Evolutionary conservation across 208 protist species (phyloP), one percentile per base, ranked within the genome.

Genomic region (Phytomonas sp.): DNA sequence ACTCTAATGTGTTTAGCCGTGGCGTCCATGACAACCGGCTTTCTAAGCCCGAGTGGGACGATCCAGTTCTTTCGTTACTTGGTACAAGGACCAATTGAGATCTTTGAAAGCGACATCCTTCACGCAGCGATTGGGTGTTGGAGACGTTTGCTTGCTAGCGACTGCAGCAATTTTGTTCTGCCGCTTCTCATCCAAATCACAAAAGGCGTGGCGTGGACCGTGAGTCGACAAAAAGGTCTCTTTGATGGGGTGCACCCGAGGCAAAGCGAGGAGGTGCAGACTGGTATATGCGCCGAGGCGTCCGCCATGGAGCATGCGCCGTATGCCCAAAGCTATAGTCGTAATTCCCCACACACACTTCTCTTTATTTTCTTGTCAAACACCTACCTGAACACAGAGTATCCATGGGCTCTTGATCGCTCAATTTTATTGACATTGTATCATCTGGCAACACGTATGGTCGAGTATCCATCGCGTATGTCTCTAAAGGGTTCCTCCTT

Each of bases 401-500:
- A 71, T 63, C 78, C 86, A 33, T 67, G 81, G 29, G 79, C 82
- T n/a, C 81, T 84, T 63, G 72, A 81, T 67, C 67, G 74, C 19
- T 75, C 77, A 40, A 80, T 93, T 63, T 80, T 92, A 69, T 79
- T 75, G 26, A 73, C 80, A 65, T 76, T 93, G 60, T 83, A 91
- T 72, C 64, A 73, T 29, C 69, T 91, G 26, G 75, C 81, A 12
- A 70, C 82, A 23, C 71, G 79, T 52, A 71, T 93, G 14, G 82
- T 93, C 69, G 67, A 88, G 71, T 74, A 76, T 29, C 36, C 81
- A 7, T 65, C 78, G 29, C 63, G 73, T 49, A 71, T 91, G 37
- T 92, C 86, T 14, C 85, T 89, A 32, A 92, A 91, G 76, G 83
- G 88, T 73, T 69, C 61, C 63, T 93, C 89, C 45, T 93, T 95